These are phyloP conservation scores for Pichia membranifaciens DNA, from an alignment of 805 yeast species.

Conservation along the genomic window DNA sequence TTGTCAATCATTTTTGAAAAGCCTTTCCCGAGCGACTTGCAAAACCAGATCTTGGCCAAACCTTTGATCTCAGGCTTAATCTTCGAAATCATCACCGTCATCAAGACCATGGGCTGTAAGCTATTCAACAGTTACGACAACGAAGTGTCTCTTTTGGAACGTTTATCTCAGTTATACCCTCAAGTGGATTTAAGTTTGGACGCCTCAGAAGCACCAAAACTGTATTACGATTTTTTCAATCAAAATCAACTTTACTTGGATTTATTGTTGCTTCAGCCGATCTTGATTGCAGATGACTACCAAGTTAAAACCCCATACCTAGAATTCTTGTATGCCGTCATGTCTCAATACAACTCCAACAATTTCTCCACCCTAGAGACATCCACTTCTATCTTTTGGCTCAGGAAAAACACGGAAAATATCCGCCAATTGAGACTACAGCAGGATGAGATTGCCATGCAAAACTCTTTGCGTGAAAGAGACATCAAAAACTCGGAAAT, in stretches of 20 bases:
- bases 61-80: constrained; percentile 80
- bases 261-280: constrained; percentile 76
- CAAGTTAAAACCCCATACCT: constrained; percentile 84
- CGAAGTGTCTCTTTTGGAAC: constrained; percentile 51
- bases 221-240: constrained; percentile 61
- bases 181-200: constrained; percentile 22
- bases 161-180: constrained; percentile 47
- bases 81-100: constrained; percentile 64
- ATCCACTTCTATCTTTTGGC: constrained; percentile 25
- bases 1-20: constrained; percentile 68
- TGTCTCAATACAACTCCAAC: constrained; percentile 55
- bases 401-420: constrained; percentile 29
- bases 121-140: constrained; percentile 64
- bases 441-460: constrained; percentile 22
- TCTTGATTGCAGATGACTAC: constrained; percentile 82
- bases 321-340: constrained; percentile 76
- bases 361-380: constrained; percentile 36
- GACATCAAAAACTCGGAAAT: constrained; percentile 18
- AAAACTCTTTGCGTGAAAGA: constrained; percentile 27
- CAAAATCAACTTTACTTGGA: constrained; percentile 62
- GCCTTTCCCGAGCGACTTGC: constrained; percentile 52
- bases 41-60: constrained; percentile 69
- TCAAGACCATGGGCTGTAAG: constrained; percentile 72
- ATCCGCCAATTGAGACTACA: constrained; percentile 24
- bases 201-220: constrained; percentile 45